Evolutionary conservation across 768 basidiomycete species (phyloP).

Genomic region (Cystofilobasidium macerans): DNA sequence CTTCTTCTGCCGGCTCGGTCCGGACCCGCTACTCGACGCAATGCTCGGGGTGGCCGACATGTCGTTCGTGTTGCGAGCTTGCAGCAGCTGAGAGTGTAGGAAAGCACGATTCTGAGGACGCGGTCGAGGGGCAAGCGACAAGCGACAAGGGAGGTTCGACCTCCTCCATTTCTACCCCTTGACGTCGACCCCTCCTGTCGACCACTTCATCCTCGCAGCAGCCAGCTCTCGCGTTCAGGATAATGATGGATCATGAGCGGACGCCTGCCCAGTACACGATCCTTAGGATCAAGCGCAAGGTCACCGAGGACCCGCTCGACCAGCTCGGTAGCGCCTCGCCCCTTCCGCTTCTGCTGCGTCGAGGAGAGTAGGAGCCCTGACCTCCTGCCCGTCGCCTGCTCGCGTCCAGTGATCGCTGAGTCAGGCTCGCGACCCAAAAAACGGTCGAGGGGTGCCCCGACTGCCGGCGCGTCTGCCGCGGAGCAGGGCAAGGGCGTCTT

Average conservation of each 20-base stretch:
- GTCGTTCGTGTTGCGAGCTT: background rate
- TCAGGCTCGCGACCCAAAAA: conserved; percentile 29
- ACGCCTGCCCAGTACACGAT: conserved; percentile 30
- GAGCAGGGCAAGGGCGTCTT: conserved; percentile 33
- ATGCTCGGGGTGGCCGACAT: background rate
- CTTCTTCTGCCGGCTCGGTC: background rate
- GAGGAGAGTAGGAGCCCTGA: background rate
- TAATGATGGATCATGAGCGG: conserved; percentile 3
- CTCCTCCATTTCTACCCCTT: no score
- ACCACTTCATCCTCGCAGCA: background rate
- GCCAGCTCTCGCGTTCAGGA: background rate
- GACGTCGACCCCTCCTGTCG: no score
- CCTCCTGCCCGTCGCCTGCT: background rate
- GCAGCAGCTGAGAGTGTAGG: no score
- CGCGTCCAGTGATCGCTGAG: conserved; percentile 35
- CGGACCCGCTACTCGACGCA: background rate
- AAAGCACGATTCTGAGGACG: no score
- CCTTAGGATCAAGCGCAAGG: conserved; percentile 39
- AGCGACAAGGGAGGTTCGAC: no score
- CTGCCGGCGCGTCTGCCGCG: background rate
- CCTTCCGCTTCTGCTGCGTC: background rate
- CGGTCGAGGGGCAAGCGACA: background rate
- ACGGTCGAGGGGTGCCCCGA: conserved; percentile 25
- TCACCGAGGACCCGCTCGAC: conserved; percentile 36
- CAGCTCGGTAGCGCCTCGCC: conserved; percentile 34